phyloP scores from a whole-genome alignment of 1,139 yeast genomes.

The Maudiozyma humilis region DNA sequence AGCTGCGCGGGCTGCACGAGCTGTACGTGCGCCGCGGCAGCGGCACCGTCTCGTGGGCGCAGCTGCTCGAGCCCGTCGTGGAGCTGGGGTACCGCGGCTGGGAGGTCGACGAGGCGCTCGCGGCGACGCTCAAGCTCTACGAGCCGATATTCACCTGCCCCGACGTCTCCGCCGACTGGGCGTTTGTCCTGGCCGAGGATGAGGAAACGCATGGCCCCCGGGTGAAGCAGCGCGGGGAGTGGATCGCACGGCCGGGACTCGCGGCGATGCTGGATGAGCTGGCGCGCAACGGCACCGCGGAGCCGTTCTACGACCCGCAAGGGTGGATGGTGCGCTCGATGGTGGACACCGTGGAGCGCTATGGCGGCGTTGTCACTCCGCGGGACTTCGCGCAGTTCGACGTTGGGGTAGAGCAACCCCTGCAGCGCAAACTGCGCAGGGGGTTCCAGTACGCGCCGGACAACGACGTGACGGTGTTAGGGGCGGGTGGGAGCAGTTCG shows the following conservation, averaged over 20 bases:
- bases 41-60: slow-evolving; percentile 64
- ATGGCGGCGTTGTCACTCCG: slow-evolving; percentile 55
- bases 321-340: slow-evolving; percentile 62
- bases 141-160: slow-evolving; percentile 30
- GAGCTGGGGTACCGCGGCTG: slow-evolving; percentile 64
- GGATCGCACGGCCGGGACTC: slow-evolving; percentile 47
- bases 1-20: slow-evolving; percentile 66
- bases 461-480: slow-evolving; percentile 48
- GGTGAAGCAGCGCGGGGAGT: slow-evolving; percentile 52
- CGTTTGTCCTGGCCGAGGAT: slow-evolving; percentile 39
- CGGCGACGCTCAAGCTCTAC: slow-evolving; percentile 35
- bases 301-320: slow-evolving; percentile 71
- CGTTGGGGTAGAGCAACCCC: slow-evolving; percentile 49
- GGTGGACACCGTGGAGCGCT: slow-evolving; percentile 37
- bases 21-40: slow-evolving; percentile 57
- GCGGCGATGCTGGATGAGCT: slow-evolving; percentile 62
- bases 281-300: slow-evolving; percentile 68
- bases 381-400: slow-evolving; percentile 60
- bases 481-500: slow-evolving; percentile 59
- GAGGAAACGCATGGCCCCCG: too few species aligned
- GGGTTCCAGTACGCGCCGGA: slow-evolving; percentile 29
- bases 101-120: slow-evolving; percentile 45
- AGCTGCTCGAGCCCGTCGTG: slow-evolving; percentile 67
- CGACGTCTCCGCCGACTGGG: slow-evolving; percentile 42
- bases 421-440: slow-evolving; percentile 33